Evolutionary conservation across 495 filamentous ascomycete genomes (phyloP), one percentile per base, ranked within the genome.

Genomic region (Aspergillus ostianus): DNA sequence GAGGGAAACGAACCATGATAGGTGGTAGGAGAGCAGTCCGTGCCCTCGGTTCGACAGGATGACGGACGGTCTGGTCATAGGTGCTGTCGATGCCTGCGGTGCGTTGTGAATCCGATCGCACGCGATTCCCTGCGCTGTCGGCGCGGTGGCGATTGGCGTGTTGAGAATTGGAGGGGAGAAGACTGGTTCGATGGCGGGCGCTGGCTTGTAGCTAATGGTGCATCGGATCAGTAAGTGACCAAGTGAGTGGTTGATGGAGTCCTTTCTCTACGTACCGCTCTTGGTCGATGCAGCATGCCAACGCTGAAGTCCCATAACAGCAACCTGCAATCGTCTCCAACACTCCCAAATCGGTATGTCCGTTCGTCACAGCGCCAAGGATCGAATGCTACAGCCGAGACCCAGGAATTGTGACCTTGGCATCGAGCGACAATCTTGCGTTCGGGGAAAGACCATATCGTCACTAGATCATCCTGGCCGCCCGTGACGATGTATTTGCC

Each of bases 231-330:
- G 32, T 26, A 27, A 18, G 47, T 29, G 13, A 50, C 20, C 53
- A 55, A 56, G 32, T 32, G 15, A 13, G 17, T 51, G 12, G 36
- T 20, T 2, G 36, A 3, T 18, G 21, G 20, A 12, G 17, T 27
- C 21, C 26, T 27, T 30, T 26, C 4, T 17, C 17, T 29, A 3
- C 85, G 62, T 79, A 91, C 88, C 62, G 86, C 89, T 66, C 89
- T 91, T 1, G 94, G 95, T 32, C 94, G 84, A 70, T 93, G 87
- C 62, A 98, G 77, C 92, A 97, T 97, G 51, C 92, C 92, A 27
- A 97, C 92, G 59, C 87, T 94, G 72, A 98, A 98, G 77, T 98
- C 94, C 94, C 94, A 98, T 32, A 98, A 77, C 52, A 97, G 82
- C 32, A 98, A 72, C 55, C 91, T 76, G 65, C 94, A 90, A 69